A percentile compares a stretch with the other conserved stretches of the same genome.
Evolutionary conservation across 1,284 basidiomycete genomes (phyloP).

Genomic region (Rhodotorula mucilaginosa): DNA sequence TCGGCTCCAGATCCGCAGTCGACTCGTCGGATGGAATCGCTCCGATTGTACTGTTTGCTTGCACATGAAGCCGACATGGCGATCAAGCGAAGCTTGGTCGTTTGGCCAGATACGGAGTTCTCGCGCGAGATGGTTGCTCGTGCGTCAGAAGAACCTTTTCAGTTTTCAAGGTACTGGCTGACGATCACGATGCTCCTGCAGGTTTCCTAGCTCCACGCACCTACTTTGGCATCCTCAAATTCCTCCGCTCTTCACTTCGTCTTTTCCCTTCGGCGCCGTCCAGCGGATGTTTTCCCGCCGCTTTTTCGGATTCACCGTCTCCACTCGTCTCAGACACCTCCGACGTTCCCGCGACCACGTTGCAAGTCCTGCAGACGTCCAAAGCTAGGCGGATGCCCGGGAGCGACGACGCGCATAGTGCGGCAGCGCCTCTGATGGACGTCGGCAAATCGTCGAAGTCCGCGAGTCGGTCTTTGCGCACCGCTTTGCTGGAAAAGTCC

Average conservation of each 20-base stretch:
- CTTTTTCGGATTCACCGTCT: no score
- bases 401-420: background rate
- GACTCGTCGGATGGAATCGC: background rate
- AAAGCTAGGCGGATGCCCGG: background rate
- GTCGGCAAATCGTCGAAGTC: background rate
- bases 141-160: background rate
- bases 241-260: slow-evolving; percentile 29
- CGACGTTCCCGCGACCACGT: no score
- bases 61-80: slow-evolving; percentile 28
- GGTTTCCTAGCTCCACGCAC: slow-evolving; percentile 25
- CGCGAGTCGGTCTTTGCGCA: no score
- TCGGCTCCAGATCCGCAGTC: slow-evolving; percentile 14
- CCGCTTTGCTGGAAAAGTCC: background rate
- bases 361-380: no score
- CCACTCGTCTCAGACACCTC: no score
- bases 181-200: background rate
- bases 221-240: slow-evolving; percentile 27
- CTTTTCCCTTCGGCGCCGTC: slow-evolving; percentile 17
- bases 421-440: background rate
- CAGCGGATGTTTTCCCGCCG: no score
- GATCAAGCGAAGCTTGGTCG: slow-evolving; percentile 8
- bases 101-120: slow-evolving; percentile 35
- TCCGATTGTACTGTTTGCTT: background rate
- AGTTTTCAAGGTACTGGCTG: background rate
- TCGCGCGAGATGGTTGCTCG: slow-evolving; percentile 26